Percentiles rank a stretch among this genome's conserved stretches.
Evolutionary conservation across 495 filamentous ascomycete species (phyloP).

Genomic region (Neurospora tetraspora): DNA sequence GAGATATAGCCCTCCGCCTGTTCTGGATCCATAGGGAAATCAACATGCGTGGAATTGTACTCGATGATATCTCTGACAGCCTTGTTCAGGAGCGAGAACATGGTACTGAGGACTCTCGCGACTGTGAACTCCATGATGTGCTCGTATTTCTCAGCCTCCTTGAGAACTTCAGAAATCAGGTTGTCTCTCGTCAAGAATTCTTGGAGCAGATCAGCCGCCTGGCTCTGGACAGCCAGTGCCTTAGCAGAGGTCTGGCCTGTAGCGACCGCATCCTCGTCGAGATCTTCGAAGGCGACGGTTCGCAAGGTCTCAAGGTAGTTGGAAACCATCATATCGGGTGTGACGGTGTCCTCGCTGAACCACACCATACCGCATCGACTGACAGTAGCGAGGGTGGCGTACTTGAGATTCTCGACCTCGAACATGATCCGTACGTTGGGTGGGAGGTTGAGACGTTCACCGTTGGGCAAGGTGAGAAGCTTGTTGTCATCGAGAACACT

Average conservation of each 20-base stretch:
- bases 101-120: constrained; percentile 78
- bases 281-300: constrained; percentile 76
- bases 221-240: constrained; percentile 62
- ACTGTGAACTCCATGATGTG: constrained; percentile 98
- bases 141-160: constrained; percentile 63
- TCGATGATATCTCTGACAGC: constrained; percentile 83
- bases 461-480: constrained; percentile 89
- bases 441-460: constrained; percentile 89
- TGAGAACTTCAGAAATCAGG: constrained; percentile 67
- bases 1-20: constrained; percentile 81
- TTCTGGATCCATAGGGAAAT: constrained; percentile 84
- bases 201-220: constrained; percentile 67
- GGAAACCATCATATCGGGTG: constrained; percentile 79
- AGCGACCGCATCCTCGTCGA: constrained; percentile 81
- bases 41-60: constrained; percentile 86
- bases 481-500: constrained; percentile 99
- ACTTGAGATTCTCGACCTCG: constrained; percentile 96
- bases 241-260: constrained; percentile 72
- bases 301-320: constrained; percentile 82
- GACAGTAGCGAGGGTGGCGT: constrained; percentile 93
- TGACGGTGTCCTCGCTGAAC: constrained; percentile 97
- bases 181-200: constrained; percentile 65
- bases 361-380: constrained; percentile 99
- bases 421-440: constrained; percentile 98
- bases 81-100: constrained; percentile 94